Percentiles rank a stretch among this genome's conserved stretches.
Evolutionary conservation across 2,329 filamentous ascomycete genomes (phyloP).

Genomic region (Fusarium sp.): DNA sequence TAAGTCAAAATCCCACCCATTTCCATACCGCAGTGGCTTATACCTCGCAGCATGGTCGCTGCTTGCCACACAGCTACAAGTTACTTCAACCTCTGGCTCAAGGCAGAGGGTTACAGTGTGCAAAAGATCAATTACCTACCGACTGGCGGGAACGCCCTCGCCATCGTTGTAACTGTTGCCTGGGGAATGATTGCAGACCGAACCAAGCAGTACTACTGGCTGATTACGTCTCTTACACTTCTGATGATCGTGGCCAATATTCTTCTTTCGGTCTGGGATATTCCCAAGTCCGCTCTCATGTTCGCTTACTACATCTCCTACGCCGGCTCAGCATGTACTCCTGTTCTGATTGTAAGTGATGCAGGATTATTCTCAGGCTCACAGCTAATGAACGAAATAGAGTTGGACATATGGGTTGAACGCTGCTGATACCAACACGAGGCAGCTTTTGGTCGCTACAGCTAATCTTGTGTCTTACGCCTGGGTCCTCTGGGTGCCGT

Average conservation of each 20-base stretch:
- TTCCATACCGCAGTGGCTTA: not conserved
- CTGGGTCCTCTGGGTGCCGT: not conserved
- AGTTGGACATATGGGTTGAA: not conserved
- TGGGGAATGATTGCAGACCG: not conserved
- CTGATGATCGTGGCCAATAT: not conserved
- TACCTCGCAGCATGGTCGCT: not conserved
- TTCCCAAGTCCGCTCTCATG: not conserved
- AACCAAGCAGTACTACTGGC: not conserved
- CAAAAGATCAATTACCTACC: not conserved
- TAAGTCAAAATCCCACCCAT: not conserved
- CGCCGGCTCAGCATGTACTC: not conserved
- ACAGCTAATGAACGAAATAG: not conserved
- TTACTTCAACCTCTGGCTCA: not conserved
- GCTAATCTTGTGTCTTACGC: not conserved
- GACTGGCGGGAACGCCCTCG: not conserved
- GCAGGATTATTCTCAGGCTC: accelerated
- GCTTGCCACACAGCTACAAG: not conserved
- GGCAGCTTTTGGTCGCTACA: not conserved
- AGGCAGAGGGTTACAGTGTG: not conserved
- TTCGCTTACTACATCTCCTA: not conserved
- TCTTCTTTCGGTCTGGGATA: not conserved
- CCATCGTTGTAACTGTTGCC: not conserved
- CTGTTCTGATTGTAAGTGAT: not conserved
- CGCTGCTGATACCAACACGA: not conserved
- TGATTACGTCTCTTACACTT: not conserved